These are phyloP conservation scores for Cryoendolithus antarcticus DNA, from an alignment of 2,329 filamentous ascomycete species.

Conservation along the genomic window DNA sequence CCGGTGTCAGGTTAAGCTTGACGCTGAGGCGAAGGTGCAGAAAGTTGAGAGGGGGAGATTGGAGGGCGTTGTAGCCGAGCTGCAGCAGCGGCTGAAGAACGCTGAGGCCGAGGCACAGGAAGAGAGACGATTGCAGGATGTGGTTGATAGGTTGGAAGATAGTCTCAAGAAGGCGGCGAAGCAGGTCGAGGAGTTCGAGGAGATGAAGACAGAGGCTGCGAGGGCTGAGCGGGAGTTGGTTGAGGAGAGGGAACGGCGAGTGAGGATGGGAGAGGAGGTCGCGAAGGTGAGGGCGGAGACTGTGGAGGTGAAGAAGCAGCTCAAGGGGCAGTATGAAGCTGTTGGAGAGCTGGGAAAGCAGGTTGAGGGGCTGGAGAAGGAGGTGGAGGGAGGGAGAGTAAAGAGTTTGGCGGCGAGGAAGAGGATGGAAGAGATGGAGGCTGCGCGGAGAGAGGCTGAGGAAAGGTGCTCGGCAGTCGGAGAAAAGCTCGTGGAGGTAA, in stretches of 20 bases:
- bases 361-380: not conserved
- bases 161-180: constrained; percentile 4
- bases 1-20: constrained; percentile 20
- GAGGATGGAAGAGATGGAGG: not conserved
- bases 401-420: not conserved
- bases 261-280: constrained; percentile 1
- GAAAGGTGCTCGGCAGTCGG: not conserved
- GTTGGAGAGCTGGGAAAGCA: not conserved
- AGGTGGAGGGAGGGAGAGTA: not conserved
- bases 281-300: constrained; percentile 2
- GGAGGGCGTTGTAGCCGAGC: constrained; percentile 5
- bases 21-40: constrained; percentile 21
- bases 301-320: constrained; percentile 1
- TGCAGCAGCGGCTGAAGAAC: constrained; percentile 13
- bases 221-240: constrained; percentile 5
- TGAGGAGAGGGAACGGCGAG: not conserved
- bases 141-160: constrained; percentile 1
- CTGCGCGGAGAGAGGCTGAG: constrained; percentile 1
- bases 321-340: not conserved
- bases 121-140: not conserved
- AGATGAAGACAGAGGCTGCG: constrained; percentile 12
- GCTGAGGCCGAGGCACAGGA: constrained; percentile 13
- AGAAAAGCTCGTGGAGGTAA: constrained; percentile 1
- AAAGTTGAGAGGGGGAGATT: constrained; percentile 16
- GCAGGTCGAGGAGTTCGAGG: constrained; percentile 6